These are phyloP conservation scores for Melocanna baccifera DNA, from an alignment of 176 grass and related monocot genomes.

Conservation along the genomic window DNA sequence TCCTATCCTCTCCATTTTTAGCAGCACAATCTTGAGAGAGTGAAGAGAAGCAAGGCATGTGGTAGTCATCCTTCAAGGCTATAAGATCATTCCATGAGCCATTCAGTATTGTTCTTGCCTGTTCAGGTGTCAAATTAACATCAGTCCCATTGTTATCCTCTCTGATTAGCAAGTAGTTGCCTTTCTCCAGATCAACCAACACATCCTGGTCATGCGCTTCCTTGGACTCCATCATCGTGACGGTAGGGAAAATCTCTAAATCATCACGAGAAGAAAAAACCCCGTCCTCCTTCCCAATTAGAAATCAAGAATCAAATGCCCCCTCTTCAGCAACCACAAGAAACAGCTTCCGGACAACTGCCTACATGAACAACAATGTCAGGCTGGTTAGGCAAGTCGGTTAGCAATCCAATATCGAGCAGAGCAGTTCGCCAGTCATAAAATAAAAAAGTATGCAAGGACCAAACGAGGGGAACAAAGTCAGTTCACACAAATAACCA, in stretches of 20 bases:
- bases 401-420: not conserved
- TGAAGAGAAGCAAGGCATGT: slow-evolving; percentile 25
- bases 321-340: not conserved
- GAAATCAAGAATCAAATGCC: not conserved
- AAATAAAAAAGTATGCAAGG: not conserved
- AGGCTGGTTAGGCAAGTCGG: not conserved
- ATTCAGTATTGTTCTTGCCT: not conserved
- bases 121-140: not conserved
- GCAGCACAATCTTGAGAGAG: slow-evolving; percentile 1
- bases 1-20: not conserved
- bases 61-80: slow-evolving; percentile 25
- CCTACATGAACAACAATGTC: slow-evolving; percentile 5
- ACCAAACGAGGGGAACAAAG: not conserved
- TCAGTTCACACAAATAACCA: not conserved
- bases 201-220: slow-evolving; percentile 22
- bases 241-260: not conserved
- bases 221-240: slow-evolving; percentile 38
- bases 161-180: slow-evolving; percentile 16
- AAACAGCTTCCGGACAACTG: not conserved
- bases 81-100: slow-evolving; percentile 7
- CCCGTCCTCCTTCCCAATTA: not conserved
- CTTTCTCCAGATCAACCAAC: slow-evolving; percentile 64
- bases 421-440: not conserved
- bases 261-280: not conserved
- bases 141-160: not conserved